These are phyloP conservation scores for Gynochthodes officinalis DNA, from an alignment of 257 asterid genomes.

Conservation along the genomic window DNA sequence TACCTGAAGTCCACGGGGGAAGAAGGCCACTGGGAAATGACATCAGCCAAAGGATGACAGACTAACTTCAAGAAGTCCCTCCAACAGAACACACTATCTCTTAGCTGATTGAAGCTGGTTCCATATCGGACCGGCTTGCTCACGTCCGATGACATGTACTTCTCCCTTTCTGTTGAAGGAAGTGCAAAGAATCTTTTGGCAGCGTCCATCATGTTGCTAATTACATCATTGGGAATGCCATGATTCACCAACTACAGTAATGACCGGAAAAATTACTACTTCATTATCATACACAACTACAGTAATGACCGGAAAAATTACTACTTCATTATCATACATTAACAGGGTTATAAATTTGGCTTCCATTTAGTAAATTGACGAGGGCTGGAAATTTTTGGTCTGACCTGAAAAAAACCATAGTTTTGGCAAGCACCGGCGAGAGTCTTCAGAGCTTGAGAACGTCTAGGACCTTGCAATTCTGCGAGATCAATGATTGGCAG, in stretches of 20 bases:
- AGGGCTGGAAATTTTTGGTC: not conserved
- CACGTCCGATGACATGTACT: slow-evolving; percentile 68
- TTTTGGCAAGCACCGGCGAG: slow-evolving; percentile 65
- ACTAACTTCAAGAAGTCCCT: slow-evolving; percentile 81
- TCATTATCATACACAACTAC: no score
- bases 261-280: not conserved
- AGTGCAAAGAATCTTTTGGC: slow-evolving; percentile 60
- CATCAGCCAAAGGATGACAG: slow-evolving; percentile 56
- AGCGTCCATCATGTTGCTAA: slow-evolving; percentile 46
- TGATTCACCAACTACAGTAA: slow-evolving; percentile 68
- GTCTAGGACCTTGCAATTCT: slow-evolving; percentile 51
- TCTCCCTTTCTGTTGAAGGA: slow-evolving; percentile 68
- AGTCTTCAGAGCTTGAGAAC: slow-evolving; percentile 47
- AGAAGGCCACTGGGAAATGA: slow-evolving; percentile 77
- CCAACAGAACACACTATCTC: slow-evolving; percentile 84
- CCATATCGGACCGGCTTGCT: slow-evolving; percentile 70
- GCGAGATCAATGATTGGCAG: slow-evolving; percentile 80
- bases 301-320: no score
- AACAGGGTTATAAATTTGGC: no score
- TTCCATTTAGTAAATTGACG: no score
- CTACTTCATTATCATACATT: no score
- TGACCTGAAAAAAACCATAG: slow-evolving; percentile 86
- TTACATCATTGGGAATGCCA: slow-evolving; percentile 49
- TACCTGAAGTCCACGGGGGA: slow-evolving; percentile 79
- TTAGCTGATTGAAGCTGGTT: slow-evolving; percentile 83